Evolutionary conservation across 2,329 filamentous ascomycete species (phyloP).

Genomic region (Xylaria sp.): DNA sequence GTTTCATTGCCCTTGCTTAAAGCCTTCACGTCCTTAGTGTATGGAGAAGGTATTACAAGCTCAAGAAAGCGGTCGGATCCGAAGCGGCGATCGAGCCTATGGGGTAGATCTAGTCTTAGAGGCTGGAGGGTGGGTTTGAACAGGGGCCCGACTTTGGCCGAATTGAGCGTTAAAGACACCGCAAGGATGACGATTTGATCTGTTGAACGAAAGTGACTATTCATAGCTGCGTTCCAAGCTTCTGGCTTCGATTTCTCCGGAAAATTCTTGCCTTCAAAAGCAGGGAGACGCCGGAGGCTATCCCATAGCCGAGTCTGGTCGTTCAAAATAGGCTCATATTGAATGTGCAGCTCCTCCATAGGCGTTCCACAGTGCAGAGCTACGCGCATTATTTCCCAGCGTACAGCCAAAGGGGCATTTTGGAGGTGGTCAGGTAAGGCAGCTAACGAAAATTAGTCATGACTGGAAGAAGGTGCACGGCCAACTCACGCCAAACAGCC

Average conservation of each 20-base stretch:
- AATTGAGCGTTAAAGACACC: conserved; percentile 55
- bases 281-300: conserved; percentile 53
- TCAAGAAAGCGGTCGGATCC: conserved; percentile 70
- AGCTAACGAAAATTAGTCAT: conserved; percentile 39
- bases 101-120: conserved; percentile 59
- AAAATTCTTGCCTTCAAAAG: conserved; percentile 58
- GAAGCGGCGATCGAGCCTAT: conserved; percentile 66
- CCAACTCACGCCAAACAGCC: conserved; percentile 48
- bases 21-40: conserved; percentile 50
- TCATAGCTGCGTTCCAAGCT: conserved; percentile 60
- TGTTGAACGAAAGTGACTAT: conserved; percentile 49
- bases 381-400: conserved; percentile 65
- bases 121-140: conserved; percentile 62
- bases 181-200: conserved; percentile 57
- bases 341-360: conserved; percentile 51
- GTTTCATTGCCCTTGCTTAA: conserved; percentile 45
- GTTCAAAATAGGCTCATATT: conserved; percentile 55
- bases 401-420: conserved; percentile 59
- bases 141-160: conserved; percentile 52
- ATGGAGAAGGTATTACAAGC: conserved; percentile 58
- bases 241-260: conserved; percentile 58
- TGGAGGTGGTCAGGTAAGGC: conserved; percentile 55
- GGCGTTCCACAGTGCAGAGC: conserved; percentile 59
- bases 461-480: not conserved
- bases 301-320: conserved; percentile 59